phyloP scores from a whole-genome alignment of 1,284 basidiomycete genomes.

The Mycosarcoma mackinlayi region DNA sequence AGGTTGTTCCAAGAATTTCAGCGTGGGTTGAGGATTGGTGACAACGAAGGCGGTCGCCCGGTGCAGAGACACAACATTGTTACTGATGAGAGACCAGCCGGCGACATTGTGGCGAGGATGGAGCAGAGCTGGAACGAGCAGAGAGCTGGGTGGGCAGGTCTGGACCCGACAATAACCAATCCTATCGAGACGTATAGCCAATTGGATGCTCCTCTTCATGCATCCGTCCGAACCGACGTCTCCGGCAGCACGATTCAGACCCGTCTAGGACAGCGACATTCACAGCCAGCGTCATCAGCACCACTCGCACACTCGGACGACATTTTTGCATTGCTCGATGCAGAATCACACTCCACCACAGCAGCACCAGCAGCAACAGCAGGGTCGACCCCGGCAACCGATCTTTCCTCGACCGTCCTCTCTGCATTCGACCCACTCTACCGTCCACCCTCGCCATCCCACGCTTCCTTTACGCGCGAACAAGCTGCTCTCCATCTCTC shows the following conservation, averaged over 20 bases:
- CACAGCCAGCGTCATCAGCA: neutral
- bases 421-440: conserved; percentile 17
- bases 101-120: neutral
- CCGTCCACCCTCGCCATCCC: conserved; percentile 31
- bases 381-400: neutral
- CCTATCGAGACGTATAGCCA: conserved; percentile 14
- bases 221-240: conserved; percentile 15
- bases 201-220: conserved; percentile 20
- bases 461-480: conserved; percentile 27
- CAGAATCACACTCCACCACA: conserved; percentile 22
- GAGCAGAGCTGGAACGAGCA: conserved; percentile 9
- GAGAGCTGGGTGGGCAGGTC: conserved; percentile 13
- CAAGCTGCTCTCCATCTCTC: conserved; percentile 34
- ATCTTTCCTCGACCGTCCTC: neutral
- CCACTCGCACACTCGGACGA: conserved; percentile 22
- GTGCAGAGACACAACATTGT: too few relatives aligned
- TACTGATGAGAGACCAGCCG: too few relatives aligned
- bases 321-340: conserved; percentile 36
- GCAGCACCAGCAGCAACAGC: neutral
- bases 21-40: conserved; percentile 7
- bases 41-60: too few relatives aligned
- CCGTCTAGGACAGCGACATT: neutral
- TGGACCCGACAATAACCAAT: conserved; percentile 7
- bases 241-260: neutral
- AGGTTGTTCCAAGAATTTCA: conserved; percentile 25